Evolutionary conservation across 495 filamentous ascomycete species (phyloP), one percentile per base, ranked within the genome.

Genomic region (Cairneyella variabilis): DNA sequence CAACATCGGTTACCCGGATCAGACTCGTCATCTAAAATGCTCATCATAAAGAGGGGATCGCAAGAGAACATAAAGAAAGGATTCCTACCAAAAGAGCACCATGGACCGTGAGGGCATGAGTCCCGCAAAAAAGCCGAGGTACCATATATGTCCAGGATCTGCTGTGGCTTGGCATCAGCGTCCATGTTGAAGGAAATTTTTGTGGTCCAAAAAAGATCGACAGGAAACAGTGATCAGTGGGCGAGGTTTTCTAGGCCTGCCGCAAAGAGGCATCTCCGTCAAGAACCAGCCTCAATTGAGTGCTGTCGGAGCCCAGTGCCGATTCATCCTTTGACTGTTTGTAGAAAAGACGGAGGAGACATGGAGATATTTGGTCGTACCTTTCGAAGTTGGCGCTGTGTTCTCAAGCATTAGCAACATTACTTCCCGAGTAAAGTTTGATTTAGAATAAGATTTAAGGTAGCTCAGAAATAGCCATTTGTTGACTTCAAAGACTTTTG

Each of bases 231-330:
- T 34, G 41, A 78, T 97, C 93, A 98, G 93, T 91, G 88, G 91
- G 89, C 91, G 82, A 96, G 91, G 93, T 96, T 98, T 98, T 96
- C 92, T 96, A 97, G 90, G 93, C 92, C 91, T 95, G 90, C 89
- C 91, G 68, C 90, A 89, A 89, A 82, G 77, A 80, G 90, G 90
- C 89, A 75, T 93, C 73, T 96, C 89, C 83, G 70, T 64, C 62
- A 64, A 54, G 44, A 47, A 44, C 44, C 51, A 59, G 56, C 30
- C 56, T 22, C 49, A 20, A 18, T 58, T 54, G 36, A 59, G 50
- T 50, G 54, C 55, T 68, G 76, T 97, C 92, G 90, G 91, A 96
- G 93, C 95, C 93, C 93, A 98, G 93, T 98, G 93, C 92, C 91
- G 79, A 78, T 89, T 95, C 91, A 97, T 98, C 92, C 89, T 86